phyloP scores from a whole-genome alignment of 495 filamentous ascomycete species.

The Podospora pseudopauciseta region DNA sequence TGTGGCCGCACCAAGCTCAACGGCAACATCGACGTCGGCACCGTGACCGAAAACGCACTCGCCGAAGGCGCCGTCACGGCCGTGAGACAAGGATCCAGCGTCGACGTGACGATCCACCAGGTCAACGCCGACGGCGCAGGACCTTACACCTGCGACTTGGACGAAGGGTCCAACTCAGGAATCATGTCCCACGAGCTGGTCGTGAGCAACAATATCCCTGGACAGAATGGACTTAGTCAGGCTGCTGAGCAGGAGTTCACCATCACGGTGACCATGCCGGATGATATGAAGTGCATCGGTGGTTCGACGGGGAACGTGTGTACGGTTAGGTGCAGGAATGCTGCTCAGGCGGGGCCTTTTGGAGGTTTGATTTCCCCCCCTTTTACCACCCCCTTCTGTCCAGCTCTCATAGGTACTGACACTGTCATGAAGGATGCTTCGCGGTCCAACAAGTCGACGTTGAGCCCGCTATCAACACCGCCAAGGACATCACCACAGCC shows the following conservation, averaged over 20 bases:
- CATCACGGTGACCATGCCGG: constrained; percentile 45
- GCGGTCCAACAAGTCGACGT: constrained; percentile 45
- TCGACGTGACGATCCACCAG: constrained; percentile 49
- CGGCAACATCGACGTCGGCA: constrained; percentile 53
- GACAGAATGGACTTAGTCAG: constrained; percentile 33
- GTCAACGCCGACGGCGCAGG: constrained; percentile 56
- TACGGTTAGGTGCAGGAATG: constrained; percentile 55
- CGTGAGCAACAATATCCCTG: constrained; percentile 45
- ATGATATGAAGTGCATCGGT: constrained; percentile 6
- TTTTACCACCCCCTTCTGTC: not conserved
- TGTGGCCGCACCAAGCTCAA: constrained; percentile 50
- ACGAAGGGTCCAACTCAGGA: constrained; percentile 44
- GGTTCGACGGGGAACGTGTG: constrained; percentile 49
- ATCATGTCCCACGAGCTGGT: constrained; percentile 39
- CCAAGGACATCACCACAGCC: constrained; percentile 31
- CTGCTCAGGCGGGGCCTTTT: constrained; percentile 54
- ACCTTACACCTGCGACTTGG: constrained; percentile 49
- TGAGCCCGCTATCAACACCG: constrained; percentile 29
- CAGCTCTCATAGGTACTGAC: not conserved
- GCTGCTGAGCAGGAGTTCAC: constrained; percentile 44
- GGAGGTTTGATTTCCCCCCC: constrained; percentile 31
- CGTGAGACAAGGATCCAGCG: constrained; percentile 36
- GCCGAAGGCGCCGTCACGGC: constrained; percentile 42
- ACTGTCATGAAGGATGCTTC: constrained; percentile 34
- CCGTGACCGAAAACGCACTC: constrained; percentile 50